Conservation (phyloP, 768 basidiomycete species). For the Lactarius deliciosus region DNA sequence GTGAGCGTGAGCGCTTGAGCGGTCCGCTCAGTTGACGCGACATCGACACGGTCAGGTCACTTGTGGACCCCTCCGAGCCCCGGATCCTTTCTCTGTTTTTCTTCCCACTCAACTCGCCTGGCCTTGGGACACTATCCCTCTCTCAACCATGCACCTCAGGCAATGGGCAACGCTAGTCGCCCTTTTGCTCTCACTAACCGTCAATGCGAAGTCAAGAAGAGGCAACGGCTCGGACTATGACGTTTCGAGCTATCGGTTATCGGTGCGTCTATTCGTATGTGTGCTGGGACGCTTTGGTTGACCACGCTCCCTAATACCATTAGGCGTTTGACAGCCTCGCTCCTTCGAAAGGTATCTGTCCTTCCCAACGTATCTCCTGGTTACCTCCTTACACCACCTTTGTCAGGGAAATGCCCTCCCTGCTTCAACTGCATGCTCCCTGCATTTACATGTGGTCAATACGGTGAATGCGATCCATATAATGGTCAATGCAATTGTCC, state of each 20-base stretch:
- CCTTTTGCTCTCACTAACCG: conserved; percentile 12
- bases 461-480: conserved; percentile 84
- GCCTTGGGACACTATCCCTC: background rate
- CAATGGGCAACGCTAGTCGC: conserved; percentile 1
- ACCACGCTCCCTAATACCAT: background rate
- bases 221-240: conserved; percentile 13
- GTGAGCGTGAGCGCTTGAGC: background rate
- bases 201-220: conserved; percentile 10
- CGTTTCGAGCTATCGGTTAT: conserved; percentile 10
- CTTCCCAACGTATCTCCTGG: background rate
- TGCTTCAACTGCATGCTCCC: conserved; percentile 98
- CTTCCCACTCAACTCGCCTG: background rate
- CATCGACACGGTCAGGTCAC: background rate
- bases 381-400: background rate
- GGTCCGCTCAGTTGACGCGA: conserved; percentile 8
- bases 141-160: conserved; percentile 11
- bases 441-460: conserved; percentile 90
- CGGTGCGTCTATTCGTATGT: conserved; percentile 1
- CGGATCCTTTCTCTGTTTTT: background rate
- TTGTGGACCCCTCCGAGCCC: background rate
- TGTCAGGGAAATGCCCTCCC: conserved; percentile 58
- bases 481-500: conserved; percentile 97
- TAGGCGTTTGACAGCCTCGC: conserved; percentile 15
- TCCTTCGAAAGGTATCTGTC: conserved; percentile 19
- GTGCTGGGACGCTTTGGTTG: background rate